Evolutionary conservation across 306 rosid species (phyloP), one percentile per base, ranked within the genome.

Genomic region (Erythrophleum fordii): DNA sequence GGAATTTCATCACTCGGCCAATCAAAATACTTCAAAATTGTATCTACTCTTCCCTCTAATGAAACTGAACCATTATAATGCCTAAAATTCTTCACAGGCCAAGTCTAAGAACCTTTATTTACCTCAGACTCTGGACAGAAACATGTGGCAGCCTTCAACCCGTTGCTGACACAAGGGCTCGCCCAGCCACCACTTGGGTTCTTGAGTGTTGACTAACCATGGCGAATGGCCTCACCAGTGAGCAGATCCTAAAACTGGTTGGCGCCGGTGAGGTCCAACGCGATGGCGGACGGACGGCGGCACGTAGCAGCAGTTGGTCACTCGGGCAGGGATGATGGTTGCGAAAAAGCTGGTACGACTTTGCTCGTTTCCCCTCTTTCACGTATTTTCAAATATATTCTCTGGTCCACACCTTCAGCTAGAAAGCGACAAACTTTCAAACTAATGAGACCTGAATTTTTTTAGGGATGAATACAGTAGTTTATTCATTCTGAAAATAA

Each of bases 101-200:
- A 93, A 73, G 85, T 75, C 99, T 97, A 95, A 18, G 91, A 81
- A 22, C 94, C 97, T 79, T 93, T 90, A 5, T 72, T 87, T 85
- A 90, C 99, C 93, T 91, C 94, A 75, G 96, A 85, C 49, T 96
- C 98, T 6, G 90, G 92, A 97, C 98, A 95, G 84, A 93, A 93
- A 46, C 85, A 92, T 0, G 97, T 88, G 1, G 98, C 82, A 75
- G 98, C 98, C 53, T 71, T 84, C 77, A 93, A 84, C 2, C 98
- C 99, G 22, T 90, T 85, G 29, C 84, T 90, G 41, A 75, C 98
- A 95, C 67, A 93, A 49, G 12, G 98, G 97, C 84, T 93, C 97
- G 49, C 97, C 99, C 0, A 89, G 85, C 97, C 98, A 91, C 94
- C 96, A 95, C 78, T 91, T 90, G 25, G 25, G 58, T n/a, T 18